Evolutionary conservation across 345 rosid species (phyloP), one percentile per base, ranked within the genome.

Genomic region (Linum usitatissimum): DNA sequence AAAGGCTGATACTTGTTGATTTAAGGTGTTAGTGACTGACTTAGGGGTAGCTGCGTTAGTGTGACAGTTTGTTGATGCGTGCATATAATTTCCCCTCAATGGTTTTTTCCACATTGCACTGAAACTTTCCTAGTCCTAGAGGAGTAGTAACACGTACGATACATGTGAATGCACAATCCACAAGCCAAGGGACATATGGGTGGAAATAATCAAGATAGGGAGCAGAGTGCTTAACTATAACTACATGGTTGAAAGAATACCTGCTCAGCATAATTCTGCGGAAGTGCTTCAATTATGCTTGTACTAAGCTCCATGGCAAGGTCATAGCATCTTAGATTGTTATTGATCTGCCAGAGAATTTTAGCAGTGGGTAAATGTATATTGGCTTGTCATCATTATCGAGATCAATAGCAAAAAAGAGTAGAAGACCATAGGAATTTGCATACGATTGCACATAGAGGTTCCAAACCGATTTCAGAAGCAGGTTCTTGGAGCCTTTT

Each of bases 221-320:
- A 45, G 15, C 51, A 12, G 51, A 13, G 14, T 45, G 51, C 51
- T 45, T 45, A 3, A 45, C 13, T 45, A 17, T 17, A 49, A 55
- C 60, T 55, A 45, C 19, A 64, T 38, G 53, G 57, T 60, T 56
- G 23, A 28, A 63, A 58, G 30, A 30, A 20, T n/a, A 42, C 99
- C 97, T 93, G 99, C 72, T 90, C 96, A n/a, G 90, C 91, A 66
- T 93, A 90, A 75, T 83, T 87, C 75, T 83, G 88, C 30, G 99
- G 97, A 79, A 93, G 97, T 48, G 96, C 96, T 80, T 93, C 99
- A 62, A 83, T 70, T 53, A 86, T 84, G 81, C 90, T 84, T 77
- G 69, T 86, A 74, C 97, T 88, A 60, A 93, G 73, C 80, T 93
- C 99, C 95, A 83, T 83, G 12, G 99, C 97, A 73, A 93, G 99